Conservation (phyloP, 2,329 filamentous ascomycete species). For the Cordyceps javanica region DNA sequence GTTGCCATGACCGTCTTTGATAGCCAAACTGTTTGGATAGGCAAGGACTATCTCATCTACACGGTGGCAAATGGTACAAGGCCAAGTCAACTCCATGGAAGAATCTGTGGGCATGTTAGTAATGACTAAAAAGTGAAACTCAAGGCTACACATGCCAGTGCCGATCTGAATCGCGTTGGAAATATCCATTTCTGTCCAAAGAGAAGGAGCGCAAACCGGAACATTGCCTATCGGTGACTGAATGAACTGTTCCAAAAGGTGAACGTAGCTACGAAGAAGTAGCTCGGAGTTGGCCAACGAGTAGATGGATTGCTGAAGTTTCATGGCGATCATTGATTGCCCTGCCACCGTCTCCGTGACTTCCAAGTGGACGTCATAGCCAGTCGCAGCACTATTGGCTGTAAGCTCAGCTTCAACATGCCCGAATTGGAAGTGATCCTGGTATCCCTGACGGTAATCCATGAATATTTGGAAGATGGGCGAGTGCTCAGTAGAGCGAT, state of each 20-base stretch:
- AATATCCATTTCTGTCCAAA: no score
- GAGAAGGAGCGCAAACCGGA: no score
- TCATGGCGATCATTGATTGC: no score
- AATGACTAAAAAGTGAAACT: no score
- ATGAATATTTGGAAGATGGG: background rate
- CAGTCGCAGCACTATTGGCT: background rate
- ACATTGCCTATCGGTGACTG: no score
- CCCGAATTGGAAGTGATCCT: background rate
- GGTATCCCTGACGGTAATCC: background rate
- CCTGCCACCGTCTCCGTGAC: no score
- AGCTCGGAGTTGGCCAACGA: no score
- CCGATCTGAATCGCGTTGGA: background rate
- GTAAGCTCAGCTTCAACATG: background rate
- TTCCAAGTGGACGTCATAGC: background rate
- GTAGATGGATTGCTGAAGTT: background rate
- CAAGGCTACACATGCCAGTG: no score
- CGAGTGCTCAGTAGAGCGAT: background rate
- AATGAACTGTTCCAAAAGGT: background rate
- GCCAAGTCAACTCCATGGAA: background rate
- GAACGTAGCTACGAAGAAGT: background rate
- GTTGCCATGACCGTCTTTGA: no score
- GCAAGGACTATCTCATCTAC: no score
- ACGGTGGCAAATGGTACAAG: background rate
- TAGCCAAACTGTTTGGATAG: no score
- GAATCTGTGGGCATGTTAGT: background rate